Evolutionary conservation across 1,284 basidiomycete species (phyloP), one percentile per base, ranked within the genome.

Genomic region (Ceratobasidium sp.): DNA sequence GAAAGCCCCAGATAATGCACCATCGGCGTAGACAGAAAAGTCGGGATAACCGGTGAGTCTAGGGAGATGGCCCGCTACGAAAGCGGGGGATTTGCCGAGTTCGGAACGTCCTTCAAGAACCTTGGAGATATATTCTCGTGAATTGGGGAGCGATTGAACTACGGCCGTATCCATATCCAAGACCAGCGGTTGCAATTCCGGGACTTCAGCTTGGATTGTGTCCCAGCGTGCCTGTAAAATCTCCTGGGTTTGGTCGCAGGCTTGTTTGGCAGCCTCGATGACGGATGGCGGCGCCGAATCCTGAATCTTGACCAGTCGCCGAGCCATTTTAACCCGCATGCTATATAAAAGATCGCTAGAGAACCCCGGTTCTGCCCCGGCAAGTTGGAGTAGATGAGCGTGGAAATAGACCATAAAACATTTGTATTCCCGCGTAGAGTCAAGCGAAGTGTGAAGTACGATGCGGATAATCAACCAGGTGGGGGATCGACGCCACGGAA

Each of bases 391-490:
- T n/a, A n/a, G n/a, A n/a, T n/a, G 53, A 6, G 82, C 79, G 75
- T 85, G 80, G 41, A 85, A 78, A 64, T 82, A 85, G 0, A 82
- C 68, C 78, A 87, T 84, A 77, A 88, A 88, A 0, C 56, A 24
- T 74, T 88, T 88, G 80, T 88, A 88, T 0, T 53, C 43, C 22
- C 1, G 6, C 19, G 66, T 16, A 5, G 16, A 31, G 0, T 68
- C 63, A 7, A 87, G 78, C 0, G 84, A 80, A 0, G 83, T 84
- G 74, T 88, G 87, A 3, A 87, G 75, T 0, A 83, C 81, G 0
- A 87, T 83, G 9, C 85, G 83, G 43, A 86, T 78, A 19, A 85
- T 76, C 2, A 86, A 81, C 84, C 85, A 87, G 0, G 85, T 76
- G 0, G 84, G 79, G 1, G 84, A 84, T 1, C 75, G 61, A 16